Base-by-base conservation (phyloP, 208 protist genomes). In the Wallacemonas sp. region DNA sequence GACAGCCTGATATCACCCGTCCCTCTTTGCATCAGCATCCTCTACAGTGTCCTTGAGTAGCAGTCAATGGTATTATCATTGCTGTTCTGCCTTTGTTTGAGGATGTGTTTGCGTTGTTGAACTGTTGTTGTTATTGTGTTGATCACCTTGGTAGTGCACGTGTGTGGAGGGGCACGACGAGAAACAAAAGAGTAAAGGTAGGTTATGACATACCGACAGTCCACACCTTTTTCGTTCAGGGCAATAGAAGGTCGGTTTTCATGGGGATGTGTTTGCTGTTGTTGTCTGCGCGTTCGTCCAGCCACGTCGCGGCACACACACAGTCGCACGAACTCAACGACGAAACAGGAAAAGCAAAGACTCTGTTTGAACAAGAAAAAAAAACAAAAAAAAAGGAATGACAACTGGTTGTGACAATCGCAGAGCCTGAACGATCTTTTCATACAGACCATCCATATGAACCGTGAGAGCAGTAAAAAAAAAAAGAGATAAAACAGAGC, bases 401-500 rank as follows among this genome's bases (percentile, higher is more conserved):
- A 30, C 4, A 11, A 11, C 9, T 17, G 47, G 8, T 9, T n/a
- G 41, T 21, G 16, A 24, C 41, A 8, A 47, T 23, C 41, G 21
- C 41, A n/a, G 11, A 47, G 11, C 16, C 6, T 32, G 26, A 55
- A 32, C 16, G n/a, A 21, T 12, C 33, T 30, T 43, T 68, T 30
- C 36, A 27, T 19, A 17, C 38, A 49, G 14, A 32, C 19, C 19
- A 14, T n/a, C 12, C 1, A 3, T 43, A 56, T 24, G 23, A 44
- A 16, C n/a, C n/a, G 43, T 24, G 32, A 56, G 29, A 49, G 30
- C 39, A 47, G 5, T 17, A 61, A 32, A 55, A 24, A 47, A 46
- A 77, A 58, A 63, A 64, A 21, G 65, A 38, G 12, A 64, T n/a
- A 43, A 62, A 66, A 61, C 33, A 54, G 21, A 27, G 9, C 14